Conservation (phyloP, 2,329 filamentous ascomycete species). For the Pyricularia grisea region DNA sequence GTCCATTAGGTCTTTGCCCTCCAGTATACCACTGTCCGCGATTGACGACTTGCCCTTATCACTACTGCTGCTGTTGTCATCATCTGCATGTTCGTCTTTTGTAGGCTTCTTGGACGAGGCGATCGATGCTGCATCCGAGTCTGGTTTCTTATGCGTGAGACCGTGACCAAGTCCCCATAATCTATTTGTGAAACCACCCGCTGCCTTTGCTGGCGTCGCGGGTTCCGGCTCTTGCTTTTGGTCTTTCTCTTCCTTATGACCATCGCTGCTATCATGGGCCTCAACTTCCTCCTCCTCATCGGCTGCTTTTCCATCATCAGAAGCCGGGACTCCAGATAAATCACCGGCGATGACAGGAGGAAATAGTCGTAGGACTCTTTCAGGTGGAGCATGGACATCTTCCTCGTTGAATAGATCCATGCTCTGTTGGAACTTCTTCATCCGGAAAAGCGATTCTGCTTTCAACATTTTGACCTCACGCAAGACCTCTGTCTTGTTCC, state of each 20-base stretch:
- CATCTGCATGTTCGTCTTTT: constrained; percentile 29
- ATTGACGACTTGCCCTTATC: constrained; percentile 35
- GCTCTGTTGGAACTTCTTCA: constrained; percentile 74
- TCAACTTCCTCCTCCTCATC: not conserved
- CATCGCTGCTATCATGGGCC: constrained; percentile 10
- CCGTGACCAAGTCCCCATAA: not conserved
- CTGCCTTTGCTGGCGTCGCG: constrained; percentile 15
- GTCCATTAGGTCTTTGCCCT: constrained; percentile 74
- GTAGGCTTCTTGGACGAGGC: constrained; percentile 40
- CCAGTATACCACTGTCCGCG: constrained; percentile 33
- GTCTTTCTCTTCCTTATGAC: constrained; percentile 25
- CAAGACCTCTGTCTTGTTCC: constrained; percentile 70
- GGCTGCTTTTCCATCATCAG: not conserved
- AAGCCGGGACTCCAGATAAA: constrained; percentile 42
- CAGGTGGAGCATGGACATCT: constrained; percentile 80
- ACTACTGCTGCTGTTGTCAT: constrained; percentile 43
- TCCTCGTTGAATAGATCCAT: constrained; percentile 81
- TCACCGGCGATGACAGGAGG: constrained; percentile 77
- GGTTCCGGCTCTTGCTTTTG: constrained; percentile 18
- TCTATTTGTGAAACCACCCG: constrained; percentile 22
- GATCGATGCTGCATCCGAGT: constrained; percentile 49
- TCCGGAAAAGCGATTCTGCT: constrained; percentile 72
- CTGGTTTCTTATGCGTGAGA: constrained; percentile 20
- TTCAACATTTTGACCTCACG: constrained; percentile 87
- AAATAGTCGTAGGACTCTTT: constrained; percentile 77